Conservation (phyloP, 495 filamentous ascomycete species). For the Penicillium flavigenum region DNA sequence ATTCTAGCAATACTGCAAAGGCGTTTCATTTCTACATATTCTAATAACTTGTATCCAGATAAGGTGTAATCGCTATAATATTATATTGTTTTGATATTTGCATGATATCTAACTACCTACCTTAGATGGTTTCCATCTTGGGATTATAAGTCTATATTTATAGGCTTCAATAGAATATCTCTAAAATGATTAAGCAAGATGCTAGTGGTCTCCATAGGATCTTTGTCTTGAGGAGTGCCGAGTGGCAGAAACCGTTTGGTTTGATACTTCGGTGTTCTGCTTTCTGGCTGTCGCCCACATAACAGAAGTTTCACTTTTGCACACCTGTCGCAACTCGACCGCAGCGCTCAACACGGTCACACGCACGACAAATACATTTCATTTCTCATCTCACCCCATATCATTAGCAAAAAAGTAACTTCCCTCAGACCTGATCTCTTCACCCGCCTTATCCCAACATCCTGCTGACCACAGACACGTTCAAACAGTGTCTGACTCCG, state of each 20-base stretch:
- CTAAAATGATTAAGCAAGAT: background rate
- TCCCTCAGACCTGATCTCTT: background rate
- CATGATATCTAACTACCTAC: background rate
- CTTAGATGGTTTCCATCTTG: background rate
- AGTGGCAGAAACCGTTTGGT: background rate
- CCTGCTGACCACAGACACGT: background rate
- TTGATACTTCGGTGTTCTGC: background rate
- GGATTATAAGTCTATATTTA: background rate
- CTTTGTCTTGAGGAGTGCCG: background rate
- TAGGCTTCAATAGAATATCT: background rate
- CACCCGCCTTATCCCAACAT: background rate
- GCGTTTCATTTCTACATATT: background rate
- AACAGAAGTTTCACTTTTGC: background rate
- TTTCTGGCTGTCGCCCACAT: background rate
- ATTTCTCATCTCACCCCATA: background rate
- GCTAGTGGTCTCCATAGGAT: background rate
- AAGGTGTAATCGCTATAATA: background rate
- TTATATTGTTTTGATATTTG: background rate
- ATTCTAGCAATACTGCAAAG: constrained; percentile 11
- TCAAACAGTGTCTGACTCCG: constrained; percentile 7
- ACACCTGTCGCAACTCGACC: background rate
- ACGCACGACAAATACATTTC: background rate
- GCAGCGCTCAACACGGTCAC: background rate
- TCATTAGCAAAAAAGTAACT: background rate
- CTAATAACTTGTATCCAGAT: background rate